Conservation (phyloP, 129 eudicot species). For the Arctium minus region DNA sequence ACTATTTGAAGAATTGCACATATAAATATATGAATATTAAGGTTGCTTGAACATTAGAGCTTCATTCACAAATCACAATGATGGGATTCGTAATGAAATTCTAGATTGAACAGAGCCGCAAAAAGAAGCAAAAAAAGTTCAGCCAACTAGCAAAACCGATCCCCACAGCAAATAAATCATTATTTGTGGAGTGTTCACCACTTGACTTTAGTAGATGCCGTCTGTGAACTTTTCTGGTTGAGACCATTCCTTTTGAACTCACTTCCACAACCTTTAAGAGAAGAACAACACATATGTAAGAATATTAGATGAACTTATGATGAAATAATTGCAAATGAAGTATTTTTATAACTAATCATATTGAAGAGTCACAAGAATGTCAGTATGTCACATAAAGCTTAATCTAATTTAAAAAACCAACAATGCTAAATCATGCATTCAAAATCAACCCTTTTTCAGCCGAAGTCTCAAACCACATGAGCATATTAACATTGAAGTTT, state of each 20-base stretch:
- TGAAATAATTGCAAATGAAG: neutral
- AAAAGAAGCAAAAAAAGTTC: neutral
- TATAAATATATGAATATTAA: neutral
- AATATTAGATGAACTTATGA: neutral
- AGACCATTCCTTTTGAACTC: slow-evolving; percentile 66
- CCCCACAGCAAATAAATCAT: slow-evolving; percentile 9
- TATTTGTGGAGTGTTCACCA: slow-evolving; percentile 50
- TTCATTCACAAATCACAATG: neutral
- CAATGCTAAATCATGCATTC: neutral
- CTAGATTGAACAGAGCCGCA: neutral
- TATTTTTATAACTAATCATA: neutral
- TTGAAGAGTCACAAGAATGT: neutral
- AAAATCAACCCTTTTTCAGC: neutral
- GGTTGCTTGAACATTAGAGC: neutral
- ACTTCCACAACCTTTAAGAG: slow-evolving; percentile 86
- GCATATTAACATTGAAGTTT: neutral
- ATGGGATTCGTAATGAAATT: neutral
- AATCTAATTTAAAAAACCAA: neutral
- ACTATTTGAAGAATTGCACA: neutral
- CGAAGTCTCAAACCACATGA: neutral
- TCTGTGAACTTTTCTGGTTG: slow-evolving; percentile 76
- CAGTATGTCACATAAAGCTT: neutral
- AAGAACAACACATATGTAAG: slow-evolving; percentile 20
- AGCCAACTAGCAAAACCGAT: neutral
- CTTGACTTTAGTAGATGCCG: slow-evolving; percentile 82